Base-by-base conservation (phyloP, 2,329 filamentous ascomycete species). In the Alternaria arborescens region DNA sequence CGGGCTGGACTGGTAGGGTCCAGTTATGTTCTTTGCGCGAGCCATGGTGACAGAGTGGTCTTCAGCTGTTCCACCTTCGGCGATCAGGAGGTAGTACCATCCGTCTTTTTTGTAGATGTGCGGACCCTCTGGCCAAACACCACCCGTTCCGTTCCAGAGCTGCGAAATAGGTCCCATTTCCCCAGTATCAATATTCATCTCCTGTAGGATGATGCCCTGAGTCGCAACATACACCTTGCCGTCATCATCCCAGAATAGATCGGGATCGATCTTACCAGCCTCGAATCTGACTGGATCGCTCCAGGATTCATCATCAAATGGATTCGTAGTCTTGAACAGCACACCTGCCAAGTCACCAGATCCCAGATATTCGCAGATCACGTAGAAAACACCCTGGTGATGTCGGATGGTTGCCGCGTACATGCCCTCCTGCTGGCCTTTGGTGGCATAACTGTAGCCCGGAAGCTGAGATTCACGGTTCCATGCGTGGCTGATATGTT, bases 181-280 rank as follows among this genome's bases (percentile, higher is more conserved):
- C 3, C 78, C 79, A 4, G 75, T 80, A 5, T 70, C 48, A 8
- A 79, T 68, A 52, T 80, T 68, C 26, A 80, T 69, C 22, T 72
- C 68, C 14, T 65, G 58, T 18, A 75, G 75, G 22, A 51, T 34
- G n/a, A 56, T 55, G 24, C 47, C 58, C 55, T 62, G 34, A 51
- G 70, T 51, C 44, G 71, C 67, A 46, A 77, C 81, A 58, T 87
- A 88, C 0, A 82, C 77, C 58, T 80, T 84, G 1, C 85, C 86
- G 47, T 88, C 82, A 1, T 82, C 81, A 51, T 88, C 83, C 83
- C 85, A 88, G 66, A 86, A 85, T 8, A 83, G 80, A 34, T 81
- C 82, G 0, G 85, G 83, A 54, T 89, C 87, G 53, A 65, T 68
- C 40, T 53, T 58, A 22, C 22, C 30, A 6, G n/a, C 66, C 57